phyloP scores from a whole-genome alignment of 768 basidiomycete species.

The Terana coerulea region DNA sequence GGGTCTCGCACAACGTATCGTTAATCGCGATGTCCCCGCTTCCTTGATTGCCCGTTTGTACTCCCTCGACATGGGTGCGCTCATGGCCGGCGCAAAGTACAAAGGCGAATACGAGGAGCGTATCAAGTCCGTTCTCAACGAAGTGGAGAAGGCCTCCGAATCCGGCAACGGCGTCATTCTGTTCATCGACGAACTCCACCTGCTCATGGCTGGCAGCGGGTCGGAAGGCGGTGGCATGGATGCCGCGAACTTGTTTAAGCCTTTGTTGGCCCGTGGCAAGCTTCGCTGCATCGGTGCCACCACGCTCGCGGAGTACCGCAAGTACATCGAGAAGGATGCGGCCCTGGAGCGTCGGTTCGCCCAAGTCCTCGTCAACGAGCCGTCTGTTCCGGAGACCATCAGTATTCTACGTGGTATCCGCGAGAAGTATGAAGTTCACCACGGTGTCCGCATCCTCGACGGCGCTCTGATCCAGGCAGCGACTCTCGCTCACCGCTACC shows the following conservation, averaged over 20 bases:
- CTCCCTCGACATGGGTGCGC: slow-evolving; percentile 91
- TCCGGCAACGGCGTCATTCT: slow-evolving; percentile 81
- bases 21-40: slow-evolving; percentile 87
- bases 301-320: slow-evolving; percentile 86
- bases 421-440: slow-evolving; percentile 87
- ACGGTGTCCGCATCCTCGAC: slow-evolving; percentile 87
- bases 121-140: slow-evolving; percentile 86
- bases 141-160: slow-evolving; percentile 85
- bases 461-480: slow-evolving; percentile 87
- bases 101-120: slow-evolving; percentile 98
- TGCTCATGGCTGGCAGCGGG: slow-evolving; percentile 89
- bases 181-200: slow-evolving; percentile 93
- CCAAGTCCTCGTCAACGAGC: slow-evolving; percentile 91
- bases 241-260: slow-evolving; percentile 90
- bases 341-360: slow-evolving; percentile 91
- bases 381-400: slow-evolving; percentile 84
- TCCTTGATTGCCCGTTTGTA: slow-evolving; percentile 70
- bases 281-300: slow-evolving; percentile 82
- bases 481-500: slow-evolving; percentile 88
- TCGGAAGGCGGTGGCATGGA: slow-evolving; percentile 89
- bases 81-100: slow-evolving; percentile 91
- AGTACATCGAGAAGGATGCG: slow-evolving; percentile 91
- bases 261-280: slow-evolving; percentile 84
- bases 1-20: slow-evolving; percentile 92
- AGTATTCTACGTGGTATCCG: slow-evolving; percentile 91